Percentiles rank a stretch among this genome's conserved stretches.
These are phyloP conservation scores for Fragilariopsis cylindrus DNA, from an alignment of 108 stramenopile genomes.

Conservation along the genomic window DNA sequence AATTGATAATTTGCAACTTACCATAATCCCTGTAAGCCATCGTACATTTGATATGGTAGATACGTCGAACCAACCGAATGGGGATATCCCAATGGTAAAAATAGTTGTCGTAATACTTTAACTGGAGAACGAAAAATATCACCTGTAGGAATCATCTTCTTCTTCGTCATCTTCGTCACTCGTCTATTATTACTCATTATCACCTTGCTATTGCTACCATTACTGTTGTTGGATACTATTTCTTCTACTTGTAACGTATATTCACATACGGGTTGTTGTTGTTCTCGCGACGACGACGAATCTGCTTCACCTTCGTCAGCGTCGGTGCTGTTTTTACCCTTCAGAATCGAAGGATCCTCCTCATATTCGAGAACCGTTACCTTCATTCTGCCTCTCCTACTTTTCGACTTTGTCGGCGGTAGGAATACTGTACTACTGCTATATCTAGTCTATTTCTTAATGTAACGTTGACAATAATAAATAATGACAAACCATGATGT, in stretches of 20 bases:
- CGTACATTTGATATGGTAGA: constrained; percentile 88
- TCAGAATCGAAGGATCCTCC: not conserved
- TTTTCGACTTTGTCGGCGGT: not conserved
- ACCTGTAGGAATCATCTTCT: not conserved
- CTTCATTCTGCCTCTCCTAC: not conserved
- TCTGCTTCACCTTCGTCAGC: too few species aligned
- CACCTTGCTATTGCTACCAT: not conserved
- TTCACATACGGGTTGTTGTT: constrained; percentile 1
- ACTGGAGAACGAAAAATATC: not conserved
- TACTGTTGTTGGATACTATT: constrained; percentile 7
- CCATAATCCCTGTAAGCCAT: constrained; percentile 92
- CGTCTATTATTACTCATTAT: not conserved
- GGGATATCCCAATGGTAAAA: constrained; percentile 79
- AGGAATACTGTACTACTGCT: too few species aligned
- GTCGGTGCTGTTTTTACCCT: too few species aligned
- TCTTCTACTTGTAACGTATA: constrained; percentile 14
- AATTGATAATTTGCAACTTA: too few species aligned
- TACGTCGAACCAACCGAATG: constrained; percentile 71
- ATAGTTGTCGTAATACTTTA: constrained; percentile 44
- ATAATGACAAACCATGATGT: too few species aligned
- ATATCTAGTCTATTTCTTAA: too few species aligned
- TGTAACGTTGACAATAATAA: too few species aligned
- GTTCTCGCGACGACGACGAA: not conserved
- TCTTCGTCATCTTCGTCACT: not conserved
- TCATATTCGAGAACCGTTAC: constrained; percentile 2